Evolutionary conservation across 148 eudicot genomes (phyloP).

Genomic region (Diospyros kaki): DNA sequence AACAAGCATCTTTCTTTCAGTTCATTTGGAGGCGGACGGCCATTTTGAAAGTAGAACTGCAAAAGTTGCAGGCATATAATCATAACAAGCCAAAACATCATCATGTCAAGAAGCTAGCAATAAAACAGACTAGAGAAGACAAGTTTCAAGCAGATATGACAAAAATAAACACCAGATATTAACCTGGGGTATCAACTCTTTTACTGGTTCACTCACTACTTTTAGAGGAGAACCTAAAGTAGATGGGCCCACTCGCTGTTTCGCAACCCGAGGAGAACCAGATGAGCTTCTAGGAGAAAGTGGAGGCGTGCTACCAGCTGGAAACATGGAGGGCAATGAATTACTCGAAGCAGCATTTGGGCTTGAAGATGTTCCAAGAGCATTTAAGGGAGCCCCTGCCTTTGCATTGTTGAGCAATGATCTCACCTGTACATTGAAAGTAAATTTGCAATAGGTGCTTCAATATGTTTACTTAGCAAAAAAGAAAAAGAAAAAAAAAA

Average conservation of each 20-base stretch:
- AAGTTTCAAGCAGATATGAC: neutral
- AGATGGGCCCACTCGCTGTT: constrained; percentile 75
- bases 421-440: constrained; percentile 52
- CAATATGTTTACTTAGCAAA: too few relatives aligned
- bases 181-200: constrained; percentile 94
- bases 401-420: constrained; percentile 84
- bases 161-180: constrained; percentile 6
- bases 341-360: constrained; percentile 65
- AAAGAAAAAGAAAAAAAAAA: neutral
- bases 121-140: neutral
- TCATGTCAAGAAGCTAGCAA: neutral
- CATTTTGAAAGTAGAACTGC: constrained; percentile 95
- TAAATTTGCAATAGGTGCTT: neutral
- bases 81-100: neutral
- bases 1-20: constrained; percentile 78
- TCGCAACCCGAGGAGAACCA: constrained; percentile 87
- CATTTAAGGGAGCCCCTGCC: constrained; percentile 63
- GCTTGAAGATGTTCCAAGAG: constrained; percentile 57
- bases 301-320: constrained; percentile 97
- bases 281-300: constrained; percentile 98
- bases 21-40: constrained; percentile 94
- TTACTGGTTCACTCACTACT: constrained; percentile 75
- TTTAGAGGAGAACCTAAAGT: constrained; percentile 73
- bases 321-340: constrained; percentile 93
- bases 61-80: constrained; percentile 13